phyloP scores from a whole-genome alignment of 441 rosid species.

The Pelargonium myrrhifolium region DNA sequence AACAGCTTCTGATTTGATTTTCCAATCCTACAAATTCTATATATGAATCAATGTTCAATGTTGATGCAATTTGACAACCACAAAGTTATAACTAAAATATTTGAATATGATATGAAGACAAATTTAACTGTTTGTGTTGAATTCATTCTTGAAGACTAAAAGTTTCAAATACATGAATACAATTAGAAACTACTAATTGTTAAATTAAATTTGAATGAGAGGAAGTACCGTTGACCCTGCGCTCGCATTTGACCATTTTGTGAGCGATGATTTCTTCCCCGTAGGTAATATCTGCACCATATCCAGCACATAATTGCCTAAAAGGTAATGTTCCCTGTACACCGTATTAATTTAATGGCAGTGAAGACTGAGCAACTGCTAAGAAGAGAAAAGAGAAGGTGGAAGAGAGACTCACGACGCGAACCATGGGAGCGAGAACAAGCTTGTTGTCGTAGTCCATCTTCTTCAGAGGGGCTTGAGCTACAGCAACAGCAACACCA shows the following conservation, averaged over 20 bases:
- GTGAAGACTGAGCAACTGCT: neutral
- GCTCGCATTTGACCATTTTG: slow-evolving; percentile 60
- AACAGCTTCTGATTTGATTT: neutral
- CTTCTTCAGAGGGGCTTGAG: neutral
- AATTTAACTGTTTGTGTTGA: too few species aligned
- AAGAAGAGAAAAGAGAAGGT: neutral
- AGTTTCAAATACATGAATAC: neutral
- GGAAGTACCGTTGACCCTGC: slow-evolving; percentile 43
- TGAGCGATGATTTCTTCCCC: slow-evolving; percentile 79
- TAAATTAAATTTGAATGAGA: neutral
- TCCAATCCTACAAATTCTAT: neutral
- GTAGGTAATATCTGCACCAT: slow-evolving; percentile 77
- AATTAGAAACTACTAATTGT: neutral
- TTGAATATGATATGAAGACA: too few species aligned
- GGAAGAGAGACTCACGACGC: slow-evolving; percentile 49
- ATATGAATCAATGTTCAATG: neutral
- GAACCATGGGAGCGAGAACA: slow-evolving; percentile 91
- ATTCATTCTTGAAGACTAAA: neutral
- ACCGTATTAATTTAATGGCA: neutral
- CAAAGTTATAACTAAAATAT: too few species aligned
- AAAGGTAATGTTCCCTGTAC: slow-evolving; percentile 67
- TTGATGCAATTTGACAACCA: too few species aligned
- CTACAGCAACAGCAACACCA: neutral
- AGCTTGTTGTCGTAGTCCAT: slow-evolving; percentile 81
- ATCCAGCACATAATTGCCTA: slow-evolving; percentile 62